Evolutionary conservation across 176 grass and related monocot species (phyloP).

Genomic region (Leersia perrieri): DNA sequence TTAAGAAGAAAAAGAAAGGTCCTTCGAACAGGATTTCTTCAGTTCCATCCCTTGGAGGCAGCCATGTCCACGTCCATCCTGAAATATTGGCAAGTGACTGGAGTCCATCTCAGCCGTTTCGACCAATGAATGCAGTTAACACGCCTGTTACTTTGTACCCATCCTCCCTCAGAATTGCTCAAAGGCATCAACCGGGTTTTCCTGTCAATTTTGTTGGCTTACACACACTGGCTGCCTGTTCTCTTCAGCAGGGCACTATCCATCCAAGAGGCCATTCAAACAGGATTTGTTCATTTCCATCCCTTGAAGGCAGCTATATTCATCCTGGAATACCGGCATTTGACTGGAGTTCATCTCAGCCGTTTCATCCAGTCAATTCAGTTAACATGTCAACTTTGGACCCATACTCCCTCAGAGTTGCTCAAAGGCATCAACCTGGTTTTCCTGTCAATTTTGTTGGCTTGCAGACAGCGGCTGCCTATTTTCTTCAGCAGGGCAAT

Average conservation of each 20-base stretch:
- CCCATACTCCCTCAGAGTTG: background rate
- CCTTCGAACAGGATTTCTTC: background rate
- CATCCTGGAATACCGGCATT: no score
- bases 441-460: constrained; percentile 1
- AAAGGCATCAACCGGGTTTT: constrained; percentile 17
- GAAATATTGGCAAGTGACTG: background rate
- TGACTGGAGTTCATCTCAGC: no score
- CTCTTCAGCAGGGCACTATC: background rate
- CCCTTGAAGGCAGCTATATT: no score
- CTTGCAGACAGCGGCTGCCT: background rate
- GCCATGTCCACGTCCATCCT: background rate
- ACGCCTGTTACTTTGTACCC: background rate
- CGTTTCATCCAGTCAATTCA: no score
- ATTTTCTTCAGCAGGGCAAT: background rate
- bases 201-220: constrained; percentile 5
- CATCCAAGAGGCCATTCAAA: no score
- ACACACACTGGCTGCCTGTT: background rate
- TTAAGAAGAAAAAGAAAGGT: constrained; percentile 22
- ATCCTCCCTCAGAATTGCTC: background rate
- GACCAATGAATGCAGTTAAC: background rate
- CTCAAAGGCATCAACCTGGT: constrained; percentile 17
- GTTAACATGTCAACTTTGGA: no score
- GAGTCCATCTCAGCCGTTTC: background rate
- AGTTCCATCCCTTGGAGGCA: constrained; percentile 2
- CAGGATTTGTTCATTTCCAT: no score